Evolutionary conservation across 2,329 filamentous ascomycete species (phyloP), one percentile per base, ranked within the genome.

Genomic region (Phaeosphaeria sp.): DNA sequence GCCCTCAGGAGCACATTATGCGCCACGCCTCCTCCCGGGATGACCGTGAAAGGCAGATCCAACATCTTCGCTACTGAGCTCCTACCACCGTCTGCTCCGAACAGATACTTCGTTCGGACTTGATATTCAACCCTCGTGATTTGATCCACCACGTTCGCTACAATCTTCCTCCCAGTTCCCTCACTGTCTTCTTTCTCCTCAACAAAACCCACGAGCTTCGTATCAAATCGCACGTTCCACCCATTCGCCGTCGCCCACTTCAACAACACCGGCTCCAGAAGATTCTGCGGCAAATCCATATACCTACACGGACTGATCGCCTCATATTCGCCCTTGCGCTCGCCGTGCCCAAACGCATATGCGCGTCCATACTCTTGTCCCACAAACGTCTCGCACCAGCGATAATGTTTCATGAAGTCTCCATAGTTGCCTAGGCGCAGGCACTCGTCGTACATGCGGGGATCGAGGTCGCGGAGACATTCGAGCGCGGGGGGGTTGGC

Each of bases 401-500:
- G 72, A 15, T 77, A 80, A 60, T 81, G 77, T 46, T 66, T 57
- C 74, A 81, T 79, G 51, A 63, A 65, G 30, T 76, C 67, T 13
- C 70, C 71, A 6, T 66, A 56, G 6, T 75, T 76, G 15, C 75
- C 74, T 25, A 74, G 60, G 15, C 61, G 62, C 3, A 72, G 39
- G 52, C 73, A 73, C 39, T 75, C 71, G 9, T 77, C 71, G 46
- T 80, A 79, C 8, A 82, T 13, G 1, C 47, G 30, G 2, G 24
- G 70, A 2, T 76, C 79, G 43, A 82, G 79, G 57, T 81, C 80
- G 27, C 80, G 75, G 8, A 82, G 70, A 64, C 78, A 81, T 70
- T 82, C 86, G 77, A 64, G 42, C 0, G 84, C 84, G 0, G 84
- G 84, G 71, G 83, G 83, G 67, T 87, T 89, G 44, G 83, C 87